These are phyloP conservation scores for Hypoxylon rickii DNA, from an alignment of 495 filamentous ascomycete genomes.

Conservation along the genomic window DNA sequence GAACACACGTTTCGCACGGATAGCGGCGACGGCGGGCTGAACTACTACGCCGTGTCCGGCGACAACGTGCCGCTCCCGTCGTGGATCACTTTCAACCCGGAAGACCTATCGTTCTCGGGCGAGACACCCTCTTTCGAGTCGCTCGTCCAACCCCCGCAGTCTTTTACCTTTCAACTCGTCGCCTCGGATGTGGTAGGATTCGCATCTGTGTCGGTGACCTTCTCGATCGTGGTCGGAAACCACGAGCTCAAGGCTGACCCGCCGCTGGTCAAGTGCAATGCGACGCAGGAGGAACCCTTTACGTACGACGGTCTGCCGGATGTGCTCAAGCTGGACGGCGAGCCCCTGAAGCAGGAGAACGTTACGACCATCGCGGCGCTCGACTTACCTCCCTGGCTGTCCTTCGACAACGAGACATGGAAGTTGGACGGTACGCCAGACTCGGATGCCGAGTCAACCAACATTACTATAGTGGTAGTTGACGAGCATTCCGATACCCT, in stretches of 20 bases:
- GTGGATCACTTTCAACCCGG: conserved; percentile 78
- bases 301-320: conserved; percentile 58
- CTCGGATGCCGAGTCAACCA: conserved; percentile 55
- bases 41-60: conserved; percentile 75
- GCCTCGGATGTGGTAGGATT: conserved; percentile 83
- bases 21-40: conserved; percentile 34
- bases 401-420: conserved; percentile 66
- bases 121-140: conserved; percentile 66
- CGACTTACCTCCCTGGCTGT: conserved; percentile 69
- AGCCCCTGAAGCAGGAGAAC: conserved; percentile 49
- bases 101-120: conserved; percentile 71
- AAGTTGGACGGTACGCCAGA: conserved; percentile 68
- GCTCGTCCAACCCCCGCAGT: conserved; percentile 68
- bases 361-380: conserved; percentile 53
- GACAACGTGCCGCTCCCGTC: conserved; percentile 85
- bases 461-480: conserved; percentile 66
- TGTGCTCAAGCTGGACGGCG: conserved; percentile 66
- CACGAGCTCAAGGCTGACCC: conserved; percentile 69
- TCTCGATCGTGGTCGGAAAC: conserved; percentile 70
- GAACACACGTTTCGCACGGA: conserved; percentile 44
- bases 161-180: conserved; percentile 72
- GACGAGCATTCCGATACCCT: conserved; percentile 69
- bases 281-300: conserved; percentile 59
- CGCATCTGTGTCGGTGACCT: conserved; percentile 64
- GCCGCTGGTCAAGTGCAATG: conserved; percentile 60